Base-by-base conservation (phyloP, 306 rosid genomes). In the Ceratonia siliqua region DNA sequence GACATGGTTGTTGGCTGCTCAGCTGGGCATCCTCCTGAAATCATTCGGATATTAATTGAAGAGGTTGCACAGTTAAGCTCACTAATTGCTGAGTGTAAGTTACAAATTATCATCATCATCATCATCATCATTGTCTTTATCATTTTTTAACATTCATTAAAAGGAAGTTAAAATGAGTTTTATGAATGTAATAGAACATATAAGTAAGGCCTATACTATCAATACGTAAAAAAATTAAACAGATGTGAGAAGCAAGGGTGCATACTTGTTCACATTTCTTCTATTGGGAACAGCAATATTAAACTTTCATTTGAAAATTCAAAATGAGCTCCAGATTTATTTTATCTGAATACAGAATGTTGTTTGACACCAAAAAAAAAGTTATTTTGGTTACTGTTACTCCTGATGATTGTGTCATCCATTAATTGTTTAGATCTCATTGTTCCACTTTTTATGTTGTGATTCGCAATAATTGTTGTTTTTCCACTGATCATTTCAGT, bases 1-100 rank as follows among this genome's bases (percentile, higher is more conserved):
- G 88, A 87, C 69, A 76, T 85, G 48, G 72, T 94, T 78, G 80
- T 83, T 77, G 99, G 99, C 80, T 94, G 99, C 87, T 87, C 87
- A 59, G 79, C 91, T 71, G 99, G 99, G 82, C 97, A 94, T 85
- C 99, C 99, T 63, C 83, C 91, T 53, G 99, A 92, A 82, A 78
- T 94, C 71, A 92, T 92, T 68, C 80, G 85, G 76, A 83, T 83
- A 45, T 83, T 94, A 76, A 75, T 79, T 22, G 97, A 94, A 48
- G 99, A 94, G 90, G 78, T 92, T 73, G 46, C 88, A 61, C 91
- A 81, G 57, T 72, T 94, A 78, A 78, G 86, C 85, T 83, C 86
- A 72, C 58, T 94, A 82, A 84, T 94, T 50, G 72, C 82, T 0
- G 96, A 92, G 80, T 82, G 99, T 94, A 89, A 94, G 99, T 85